Evolutionary conservation across 2,329 filamentous ascomycete genomes (phyloP), one percentile per base, ranked within the genome.

Genomic region (Beauveria asiatica): DNA sequence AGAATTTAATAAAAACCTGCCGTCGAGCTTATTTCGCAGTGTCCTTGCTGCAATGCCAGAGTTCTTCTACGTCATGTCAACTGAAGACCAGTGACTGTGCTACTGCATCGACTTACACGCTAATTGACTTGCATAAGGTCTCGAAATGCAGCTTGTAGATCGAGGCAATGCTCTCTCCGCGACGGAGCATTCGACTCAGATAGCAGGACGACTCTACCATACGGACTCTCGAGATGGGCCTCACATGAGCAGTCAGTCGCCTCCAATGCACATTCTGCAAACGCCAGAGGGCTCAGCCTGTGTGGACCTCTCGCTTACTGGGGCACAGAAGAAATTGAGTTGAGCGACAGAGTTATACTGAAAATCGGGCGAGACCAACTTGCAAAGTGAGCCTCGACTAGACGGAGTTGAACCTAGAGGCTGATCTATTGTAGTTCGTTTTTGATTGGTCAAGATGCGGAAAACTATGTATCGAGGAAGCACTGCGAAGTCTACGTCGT

Each of bases 401-500:
- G 10, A 17, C n/a, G 25, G 5, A n/a, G n/a, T 8, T 41, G 19
- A 19, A 21, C 7, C 13, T 46, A 3, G 30, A 44, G 4, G 27
- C 11, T 57, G 5, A 57, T 16, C 1, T 6, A 21, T 27, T 44
- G 16, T 45, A 78, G 75, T 62, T 70, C 74, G 6, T 68, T 78
- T 41, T 65, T 68, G 23, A 74, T 84, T 44, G 65, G 69, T 10
- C 66, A 68, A 49, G 73, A 75, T 49, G 52, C 56, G n/a, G 64
- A 73, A 2, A 69, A 75, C 62, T 63, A 67, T 0, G 73, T 84
- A 21, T 84, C 82, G 1, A 76, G 80, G 56, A 74, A 76, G 27
- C 82, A 84, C 58, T 80, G 82, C 63, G 78, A 83, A 64, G 72
- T 84, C 37, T 85, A 83, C 66, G 78, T 78, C 1, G 70, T 84